A percentile compares a stretch with the other conserved stretches of the same genome.
phyloP scores from a whole-genome alignment of 805 yeast species.

The Metschnikowia sp. region DNA sequence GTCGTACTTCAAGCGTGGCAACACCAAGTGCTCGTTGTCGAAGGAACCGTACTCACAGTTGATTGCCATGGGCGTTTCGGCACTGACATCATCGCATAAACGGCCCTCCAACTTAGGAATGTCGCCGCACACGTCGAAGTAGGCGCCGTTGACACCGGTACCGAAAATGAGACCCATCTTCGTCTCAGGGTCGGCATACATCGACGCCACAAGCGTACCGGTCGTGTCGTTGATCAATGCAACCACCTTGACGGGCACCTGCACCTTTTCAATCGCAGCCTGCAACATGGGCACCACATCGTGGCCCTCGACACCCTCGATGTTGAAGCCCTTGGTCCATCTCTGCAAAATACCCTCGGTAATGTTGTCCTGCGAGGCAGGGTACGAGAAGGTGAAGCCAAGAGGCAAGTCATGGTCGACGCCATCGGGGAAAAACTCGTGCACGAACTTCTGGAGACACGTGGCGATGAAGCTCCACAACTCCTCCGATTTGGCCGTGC shows the following conservation, averaged over 20 bases:
- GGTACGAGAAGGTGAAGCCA: conserved; percentile 95
- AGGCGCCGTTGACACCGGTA: conserved; percentile 97
- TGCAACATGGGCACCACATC: conserved; percentile 93
- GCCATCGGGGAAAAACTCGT: conserved; percentile 67
- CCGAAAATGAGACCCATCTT: conserved; percentile 96
- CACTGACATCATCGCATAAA: conserved; percentile 59
- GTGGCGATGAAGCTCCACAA: conserved; percentile 86
- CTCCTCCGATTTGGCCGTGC: conserved; percentile 74
- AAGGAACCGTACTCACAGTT: conserved; percentile 98
- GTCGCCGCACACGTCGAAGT: conserved; percentile 69
- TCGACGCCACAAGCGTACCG: conserved; percentile 94
- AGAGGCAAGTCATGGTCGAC: conserved; percentile 57
- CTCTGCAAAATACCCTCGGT: conserved; percentile 85
- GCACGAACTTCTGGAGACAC: conserved; percentile 67
- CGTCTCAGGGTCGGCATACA: conserved; percentile 84
- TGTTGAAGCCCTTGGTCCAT: conserved; percentile 98
- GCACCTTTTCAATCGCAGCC: conserved; percentile 57
- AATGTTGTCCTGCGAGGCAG: conserved; percentile 78
- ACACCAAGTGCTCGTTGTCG: conserved; percentile 78
- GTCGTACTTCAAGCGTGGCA: conserved; percentile 92
- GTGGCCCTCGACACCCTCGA: conserved; percentile 87
- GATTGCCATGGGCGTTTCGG: conserved; percentile 81
- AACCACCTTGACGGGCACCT: conserved; percentile 79
- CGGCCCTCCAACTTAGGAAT: conserved; percentile 81
- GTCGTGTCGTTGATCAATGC: conserved; percentile 96